Evolutionary conservation across 2,329 filamentous ascomycete species (phyloP), one percentile per base, ranked within the genome.

Genomic region (Ophiognomonia clavigignenti-juglandacearum): DNA sequence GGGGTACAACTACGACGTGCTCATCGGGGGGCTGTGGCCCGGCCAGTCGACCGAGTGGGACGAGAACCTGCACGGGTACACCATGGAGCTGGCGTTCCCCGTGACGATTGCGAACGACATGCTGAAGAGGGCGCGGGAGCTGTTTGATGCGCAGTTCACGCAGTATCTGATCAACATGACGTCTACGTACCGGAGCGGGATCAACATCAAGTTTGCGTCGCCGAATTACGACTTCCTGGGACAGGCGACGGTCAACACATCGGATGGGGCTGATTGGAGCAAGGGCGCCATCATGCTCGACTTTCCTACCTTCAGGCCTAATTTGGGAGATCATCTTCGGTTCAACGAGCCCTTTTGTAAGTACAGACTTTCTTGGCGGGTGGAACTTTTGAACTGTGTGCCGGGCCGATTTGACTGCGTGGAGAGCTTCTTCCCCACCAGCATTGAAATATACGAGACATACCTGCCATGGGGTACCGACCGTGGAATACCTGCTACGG

Each of bases 251-350:
- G 69, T 68, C 43, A 65, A 67, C 53, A 75, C 73, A 7, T 63
- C 64, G 1, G 73, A 75, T 47, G 69, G 68, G 4, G 69, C 64
- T 6, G 73, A 76, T 55, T 76, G 71, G 71, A 62, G 57, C 42
- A 68, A 73, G 56, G 74, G 73, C 2, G 66, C 69, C 18, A 74
- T 77, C 55, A 77, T 76, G 73, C 72, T 77, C 52, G 73, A 77
- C 54, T 77, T 76, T 53, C 73, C 73, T 2, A 67, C 61, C 18
- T 77, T 70, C 56, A 64, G 68, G 42, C 72, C 74, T 0, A 66
- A 56, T 2, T 55, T 66, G 8, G 73, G 73, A 1, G 71, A 76
- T 45, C 57, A 67, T 4, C 60, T 66, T 57, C 66, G 73, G 38
- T 76, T 69, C 53, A 76, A 76, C 46, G 72, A 74, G 57, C 62